Evolutionary conservation across 1,284 basidiomycete species (phyloP).

Genomic region (Schizophyllum commune): DNA sequence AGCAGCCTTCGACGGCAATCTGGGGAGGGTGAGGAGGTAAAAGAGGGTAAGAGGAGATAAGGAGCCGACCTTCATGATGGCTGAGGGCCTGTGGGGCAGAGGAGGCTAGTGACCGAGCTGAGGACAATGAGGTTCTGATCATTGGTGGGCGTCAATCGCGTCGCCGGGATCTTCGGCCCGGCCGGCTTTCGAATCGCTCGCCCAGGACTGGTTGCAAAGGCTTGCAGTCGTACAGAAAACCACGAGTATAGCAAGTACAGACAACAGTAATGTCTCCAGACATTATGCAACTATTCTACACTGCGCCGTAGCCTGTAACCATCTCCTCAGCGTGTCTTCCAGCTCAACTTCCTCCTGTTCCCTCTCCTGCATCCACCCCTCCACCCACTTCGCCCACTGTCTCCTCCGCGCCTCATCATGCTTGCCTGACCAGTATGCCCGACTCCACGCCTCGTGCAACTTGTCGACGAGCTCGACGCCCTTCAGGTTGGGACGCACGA

Average conservation of each 20-base stretch:
- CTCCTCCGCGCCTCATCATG: not conserved
- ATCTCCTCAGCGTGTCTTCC: not conserved
- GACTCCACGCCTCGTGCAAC: not conserved
- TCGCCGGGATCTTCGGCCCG: not conserved
- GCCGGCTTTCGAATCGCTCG: too few species aligned
- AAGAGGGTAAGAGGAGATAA: too few species aligned
- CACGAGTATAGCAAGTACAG: too few species aligned
- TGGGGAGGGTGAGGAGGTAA: conserved; percentile 19
- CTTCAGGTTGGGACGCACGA: not conserved
- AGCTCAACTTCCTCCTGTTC: not conserved
- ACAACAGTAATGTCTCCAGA: too few species aligned
- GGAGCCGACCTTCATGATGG: not conserved
- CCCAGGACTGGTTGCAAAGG: too few species aligned
- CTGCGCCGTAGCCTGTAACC: not conserved
- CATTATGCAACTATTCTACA: not conserved
- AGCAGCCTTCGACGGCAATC: conserved; percentile 94
- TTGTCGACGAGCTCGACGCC: not conserved
- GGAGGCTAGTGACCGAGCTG: not conserved
- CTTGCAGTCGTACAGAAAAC: too few species aligned
- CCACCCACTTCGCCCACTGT: not conserved
- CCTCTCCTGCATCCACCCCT: not conserved
- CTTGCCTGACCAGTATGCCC: not conserved
- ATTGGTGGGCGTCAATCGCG: not conserved
- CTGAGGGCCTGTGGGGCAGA: too few species aligned
- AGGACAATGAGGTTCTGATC: not conserved